Conservation (phyloP, 345 rosid genomes). For the Pseudoturritis turrita region DNA sequence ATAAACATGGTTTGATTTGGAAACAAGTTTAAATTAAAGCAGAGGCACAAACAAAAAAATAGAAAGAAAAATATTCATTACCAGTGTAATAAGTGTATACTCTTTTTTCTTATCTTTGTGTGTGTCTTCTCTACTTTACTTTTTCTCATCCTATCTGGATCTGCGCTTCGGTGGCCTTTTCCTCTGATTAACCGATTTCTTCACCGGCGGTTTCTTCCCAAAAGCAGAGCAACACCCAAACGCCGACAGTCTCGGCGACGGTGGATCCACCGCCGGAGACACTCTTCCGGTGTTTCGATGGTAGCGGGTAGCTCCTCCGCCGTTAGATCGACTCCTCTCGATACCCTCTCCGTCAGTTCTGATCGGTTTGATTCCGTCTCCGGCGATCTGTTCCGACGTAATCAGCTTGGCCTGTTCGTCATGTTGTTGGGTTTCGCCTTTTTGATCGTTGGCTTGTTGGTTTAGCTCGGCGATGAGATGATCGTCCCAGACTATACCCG, state of each 20-base stretch:
- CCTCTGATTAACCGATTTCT: slow-evolving; percentile 30
- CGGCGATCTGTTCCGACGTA: neutral
- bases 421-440: slow-evolving; percentile 2
- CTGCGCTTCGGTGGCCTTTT: slow-evolving; percentile 50
- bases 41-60: neutral
- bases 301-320: slow-evolving; percentile 46
- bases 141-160: slow-evolving; percentile 35
- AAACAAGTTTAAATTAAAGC: neutral
- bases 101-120: neutral
- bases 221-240: slow-evolving; percentile 80
- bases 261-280: slow-evolving; percentile 80
- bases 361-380: slow-evolving; percentile 35
- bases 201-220: slow-evolving; percentile 43
- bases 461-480: slow-evolving; percentile 52
- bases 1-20: neutral
- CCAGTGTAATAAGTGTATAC: neutral
- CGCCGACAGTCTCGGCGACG: slow-evolving; percentile 83
- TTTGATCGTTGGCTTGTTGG: slow-evolving; percentile 25
- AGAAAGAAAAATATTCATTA: slow-evolving; percentile 5
- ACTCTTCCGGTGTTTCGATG: slow-evolving; percentile 71
- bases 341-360: slow-evolving; percentile 34
- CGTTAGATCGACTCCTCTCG: slow-evolving; percentile 72
- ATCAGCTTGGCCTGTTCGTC: slow-evolving; percentile 6
- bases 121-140: neutral
- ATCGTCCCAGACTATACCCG: slow-evolving; percentile 91